Base-by-base conservation (phyloP, 2,329 filamentous ascomycete genomes). In the Lecanicillium sp. region DNA sequence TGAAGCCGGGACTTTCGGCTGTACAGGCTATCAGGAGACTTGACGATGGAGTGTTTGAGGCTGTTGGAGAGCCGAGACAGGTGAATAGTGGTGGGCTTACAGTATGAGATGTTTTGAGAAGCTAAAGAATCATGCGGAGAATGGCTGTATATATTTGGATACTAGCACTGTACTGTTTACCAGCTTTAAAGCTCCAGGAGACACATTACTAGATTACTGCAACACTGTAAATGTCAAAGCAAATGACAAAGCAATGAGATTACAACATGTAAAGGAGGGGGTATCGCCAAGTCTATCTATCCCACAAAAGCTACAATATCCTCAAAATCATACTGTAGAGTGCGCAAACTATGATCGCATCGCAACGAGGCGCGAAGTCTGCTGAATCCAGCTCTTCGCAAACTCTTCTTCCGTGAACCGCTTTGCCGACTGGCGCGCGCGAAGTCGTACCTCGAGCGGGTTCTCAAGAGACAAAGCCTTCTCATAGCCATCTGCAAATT, bases 341-440 rank as follows among this genome's bases (percentile, higher is more conserved):
- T 28, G 25, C 25, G 13, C 25, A 28, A 28, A 28, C 40, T 50
- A 55, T 43, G 44, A 51, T 29, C 48, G 55, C 49, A 70, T 53
- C 5, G 56, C 60, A 16, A 95, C 75, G 43, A 96, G 66, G 51
- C 71, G 75, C 53, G 83, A 78, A 68, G 94, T 75, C 58, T 94
- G 77, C 20, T 60, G 60, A 31, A 85, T 62, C 90, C 92, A 98
- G 48, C 79, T 81, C 50, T 71, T 72, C 2, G 75, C 80, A 64
- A 98, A 98, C 43, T 83, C 84, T 50, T 83, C 80, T 53, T 95
- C 90, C 0, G 85, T 89, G 55, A 98, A 98, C 33, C 92, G 70
- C 60, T 77, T 75, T 1, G 89, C 85, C 5, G 86, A 94, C 50
- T 74, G 67, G 28, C 88, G 73, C 1, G 92, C 90, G 41, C 90